Evolutionary conservation across 306 rosid species (phyloP).

Genomic region (Pterocarpus macrocarpus): DNA sequence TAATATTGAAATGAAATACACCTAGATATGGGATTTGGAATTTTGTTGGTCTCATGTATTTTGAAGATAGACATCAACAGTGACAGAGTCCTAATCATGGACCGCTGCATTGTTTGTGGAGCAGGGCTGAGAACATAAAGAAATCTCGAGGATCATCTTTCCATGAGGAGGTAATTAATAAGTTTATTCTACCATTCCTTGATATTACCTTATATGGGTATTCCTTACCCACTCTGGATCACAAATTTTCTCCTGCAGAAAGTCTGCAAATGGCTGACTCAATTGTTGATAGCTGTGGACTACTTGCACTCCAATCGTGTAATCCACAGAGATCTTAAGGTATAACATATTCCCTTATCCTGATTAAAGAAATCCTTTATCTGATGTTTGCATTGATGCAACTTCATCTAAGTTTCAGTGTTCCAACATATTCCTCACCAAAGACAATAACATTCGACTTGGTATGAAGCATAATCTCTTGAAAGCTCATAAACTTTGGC

Average conservation of each 20-base stretch:
- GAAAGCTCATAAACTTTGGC: constrained; percentile 33
- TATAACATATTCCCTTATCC: constrained; percentile 41
- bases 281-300: constrained; percentile 84
- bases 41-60: constrained; percentile 8
- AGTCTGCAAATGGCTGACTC: constrained; percentile 91
- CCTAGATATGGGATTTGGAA: constrained; percentile 13
- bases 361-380: constrained; percentile 25
- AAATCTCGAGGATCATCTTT: constrained; percentile 78
- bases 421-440: constrained; percentile 88
- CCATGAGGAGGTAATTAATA: constrained; percentile 75
- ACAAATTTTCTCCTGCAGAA: constrained; percentile 58
- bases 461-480: constrained; percentile 63
- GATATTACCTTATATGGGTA: constrained; percentile 18
- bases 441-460: constrained; percentile 77
- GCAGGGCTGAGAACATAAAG: constrained; percentile 79
- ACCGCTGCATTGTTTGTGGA: constrained; percentile 44
- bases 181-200: constrained; percentile 37
- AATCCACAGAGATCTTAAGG: constrained; percentile 94
- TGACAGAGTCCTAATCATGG: constrained; percentile 37
- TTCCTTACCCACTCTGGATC: constrained; percentile 44
- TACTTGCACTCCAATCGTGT: constrained; percentile 91
- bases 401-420: constrained; percentile 67
- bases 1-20: neutral
- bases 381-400: constrained; percentile 39
- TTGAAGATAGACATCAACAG: constrained; percentile 33